These are phyloP conservation scores for Hymenoscyphus fraxineus DNA, from an alignment of 2,329 filamentous ascomycete genomes.

Conservation along the genomic window DNA sequence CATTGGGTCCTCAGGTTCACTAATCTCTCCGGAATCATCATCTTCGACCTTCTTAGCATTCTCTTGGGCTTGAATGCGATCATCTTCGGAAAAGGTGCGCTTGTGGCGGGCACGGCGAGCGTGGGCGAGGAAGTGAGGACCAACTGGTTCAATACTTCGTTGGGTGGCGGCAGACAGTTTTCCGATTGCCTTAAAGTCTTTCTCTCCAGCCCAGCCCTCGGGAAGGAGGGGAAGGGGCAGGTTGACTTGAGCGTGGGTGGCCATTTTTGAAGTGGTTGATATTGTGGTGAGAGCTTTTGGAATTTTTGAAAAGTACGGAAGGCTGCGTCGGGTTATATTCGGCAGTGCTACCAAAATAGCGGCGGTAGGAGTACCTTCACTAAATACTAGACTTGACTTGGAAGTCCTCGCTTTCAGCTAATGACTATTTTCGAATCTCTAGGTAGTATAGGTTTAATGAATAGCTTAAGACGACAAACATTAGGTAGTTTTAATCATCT, in stretches of 20 bases:
- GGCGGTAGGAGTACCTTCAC: not conserved
- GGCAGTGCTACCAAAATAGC: not conserved
- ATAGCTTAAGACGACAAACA: too few relatives aligned
- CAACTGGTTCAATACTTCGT: constrained; percentile 91
- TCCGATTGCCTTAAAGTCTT: constrained; percentile 85
- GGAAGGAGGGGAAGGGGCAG: constrained; percentile 72
- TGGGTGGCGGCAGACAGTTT: constrained; percentile 72
- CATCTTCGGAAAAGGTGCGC: constrained; percentile 97
- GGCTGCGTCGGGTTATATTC: not conserved
- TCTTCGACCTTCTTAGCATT: constrained; percentile 94
- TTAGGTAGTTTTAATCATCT: too few relatives aligned
- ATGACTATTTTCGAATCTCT: too few relatives aligned
- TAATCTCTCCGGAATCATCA: constrained; percentile 84
- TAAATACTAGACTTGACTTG: not conserved
- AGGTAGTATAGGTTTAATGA: too few relatives aligned
- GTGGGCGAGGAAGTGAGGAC: constrained; percentile 96
- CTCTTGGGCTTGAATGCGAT: constrained; percentile 92
- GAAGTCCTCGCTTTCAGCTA: not conserved
- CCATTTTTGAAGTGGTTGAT: constrained; percentile 20
- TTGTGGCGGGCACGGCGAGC: constrained; percentile 93
- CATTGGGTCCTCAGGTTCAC: constrained; percentile 88
- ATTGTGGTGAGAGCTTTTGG: not conserved
- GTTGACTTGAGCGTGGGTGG: constrained; percentile 39
- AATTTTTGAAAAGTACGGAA: not conserved
- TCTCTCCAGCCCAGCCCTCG: constrained; percentile 78